A percentile compares a stretch with the other conserved stretches of the same genome.
These are phyloP conservation scores for Barnettozyma pratensis DNA, from an alignment of 805 yeast genomes.

Conservation along the genomic window DNA sequence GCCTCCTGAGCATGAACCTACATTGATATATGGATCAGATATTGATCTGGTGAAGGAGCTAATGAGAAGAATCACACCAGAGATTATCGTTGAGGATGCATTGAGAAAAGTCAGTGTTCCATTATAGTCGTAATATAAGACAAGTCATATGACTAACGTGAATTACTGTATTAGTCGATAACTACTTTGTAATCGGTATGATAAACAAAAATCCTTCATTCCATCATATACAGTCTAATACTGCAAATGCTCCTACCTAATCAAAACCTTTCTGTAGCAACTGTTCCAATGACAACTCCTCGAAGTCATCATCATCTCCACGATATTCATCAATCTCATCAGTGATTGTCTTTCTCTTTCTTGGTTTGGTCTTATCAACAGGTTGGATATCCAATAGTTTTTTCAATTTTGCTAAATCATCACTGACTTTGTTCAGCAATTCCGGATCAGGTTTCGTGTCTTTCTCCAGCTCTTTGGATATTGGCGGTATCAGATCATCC, in stretches of 20 bases:
- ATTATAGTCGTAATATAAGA: conserved; percentile 8
- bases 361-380: conserved; percentile 13
- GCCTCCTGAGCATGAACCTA: conserved; percentile 42
- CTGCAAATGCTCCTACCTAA: neutral
- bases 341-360: conserved; percentile 2
- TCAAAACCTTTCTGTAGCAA: conserved; percentile 6
- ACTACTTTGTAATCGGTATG: too few relatives aligned
- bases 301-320: conserved; percentile 11
- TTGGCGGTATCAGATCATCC: conserved; percentile 24
- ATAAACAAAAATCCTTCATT: too few relatives aligned
- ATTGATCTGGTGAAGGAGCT: conserved; percentile 34
- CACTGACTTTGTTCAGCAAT: conserved; percentile 8
- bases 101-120: conserved; percentile 49
- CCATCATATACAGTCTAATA: too few relatives aligned
- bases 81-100: conserved; percentile 47
- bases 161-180: too few relatives aligned
- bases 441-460: conserved; percentile 17
- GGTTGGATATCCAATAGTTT: conserved; percentile 19
- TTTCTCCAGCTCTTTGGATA: conserved; percentile 19
- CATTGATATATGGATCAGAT: conserved; percentile 54
- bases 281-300: conserved; percentile 12
- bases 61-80: conserved; percentile 38
- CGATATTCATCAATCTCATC: conserved; percentile 8
- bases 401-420: conserved; percentile 10
- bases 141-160: neutral